Evolutionary conservation across 2,329 filamentous ascomycete species (phyloP), one percentile per base, ranked within the genome.

Genomic region (Ustulina deusta): DNA sequence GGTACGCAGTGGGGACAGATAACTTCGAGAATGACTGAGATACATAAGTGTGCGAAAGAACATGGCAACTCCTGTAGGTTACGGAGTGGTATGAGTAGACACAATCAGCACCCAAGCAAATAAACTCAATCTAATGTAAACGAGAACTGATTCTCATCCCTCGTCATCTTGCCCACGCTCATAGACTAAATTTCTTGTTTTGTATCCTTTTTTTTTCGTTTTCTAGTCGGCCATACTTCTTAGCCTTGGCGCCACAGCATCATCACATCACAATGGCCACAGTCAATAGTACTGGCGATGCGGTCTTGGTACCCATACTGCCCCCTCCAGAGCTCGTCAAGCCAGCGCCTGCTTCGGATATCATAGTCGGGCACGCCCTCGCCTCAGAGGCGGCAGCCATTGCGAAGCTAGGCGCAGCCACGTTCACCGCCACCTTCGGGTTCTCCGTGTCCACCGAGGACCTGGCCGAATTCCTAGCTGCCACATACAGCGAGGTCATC

Each of bases 401-500:
- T 46, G 73, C 75, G 6, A 61, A 63, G 13, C 62, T 78, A 29
- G 76, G 75, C 58, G 70, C 72, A 20, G 69, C 70, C 34, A 73
- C 71, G 1, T 78, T 75, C 68, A 72, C 74, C 9, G 70, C 69
- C 6, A 66, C 74, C n/a, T 78, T 75, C 64, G 75, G 75, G 0
- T 67, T 63, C 57, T 72, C 72, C 0, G 70, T 77, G 1, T 69
- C 75, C 0, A 61, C 68, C 1, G 60, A 64, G 7, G 75, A 78
- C 54, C 65, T 78, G 0, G 75, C 73, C 13, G 42, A 48, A 1
- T 77, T 70, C 63, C 48, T 78, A 1, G 65, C 63, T 6, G 22
- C 59, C 13, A 75, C 71, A 2, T 78, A 77, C 61, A 66, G 70
- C 48, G 63, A 71, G 1, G 67, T 66, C 17, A 66, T 62, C 2